Base-by-base conservation (phyloP, 495 filamentous ascomycete species). In the Rhizodiscina lignyota region DNA sequence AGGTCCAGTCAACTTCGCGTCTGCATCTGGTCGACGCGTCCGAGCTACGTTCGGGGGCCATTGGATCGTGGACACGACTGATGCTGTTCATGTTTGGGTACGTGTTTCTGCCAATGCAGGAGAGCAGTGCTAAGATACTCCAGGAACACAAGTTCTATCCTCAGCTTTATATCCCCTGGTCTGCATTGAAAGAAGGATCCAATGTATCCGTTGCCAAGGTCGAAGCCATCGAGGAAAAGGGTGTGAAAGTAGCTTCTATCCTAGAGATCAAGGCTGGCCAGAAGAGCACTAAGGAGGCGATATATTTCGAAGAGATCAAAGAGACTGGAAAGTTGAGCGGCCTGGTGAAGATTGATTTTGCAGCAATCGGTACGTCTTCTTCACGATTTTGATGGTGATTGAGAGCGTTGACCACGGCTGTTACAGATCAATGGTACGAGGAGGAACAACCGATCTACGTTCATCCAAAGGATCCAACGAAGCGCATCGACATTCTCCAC, bases 401-500 rank as follows among this genome's bases (percentile, higher is more conserved):
- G 8, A 8, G 8, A 13, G 8, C 13, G 24, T 8, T 13, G 8
- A 27, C 24, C 13, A 27, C 8, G 8, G 8, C 8, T 13, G 13
- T 13, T 18, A 6, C 30, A 32, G 30, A 32, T 10, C 6, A 18
- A 32, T 32, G 30, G 30, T 18, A 11, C 30, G 30, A 32, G 18
- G 30, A 32, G 18, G 30, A 32, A 6, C 10, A 6, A 6, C 30
- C 30, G 10, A 32, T 32, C 17, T 32, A 32, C 18, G 17, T 32
- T 32, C 30, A 32, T 18, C 30, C 30, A 6, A 42, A 42, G 29
- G 33, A 39, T 27, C 35, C 35, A 2, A 38, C 27, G 35, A 42
- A 42, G 28, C 40, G 40, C 27, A 34, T 42, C 24, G 40, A 42
- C 20, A 30, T 24, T 17, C 19, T 10, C 10, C 21, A 35, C 12